These are phyloP conservation scores for Phytopythium chamaehyphon DNA, from an alignment of 352 stramenopile species.

Conservation along the genomic window DNA sequence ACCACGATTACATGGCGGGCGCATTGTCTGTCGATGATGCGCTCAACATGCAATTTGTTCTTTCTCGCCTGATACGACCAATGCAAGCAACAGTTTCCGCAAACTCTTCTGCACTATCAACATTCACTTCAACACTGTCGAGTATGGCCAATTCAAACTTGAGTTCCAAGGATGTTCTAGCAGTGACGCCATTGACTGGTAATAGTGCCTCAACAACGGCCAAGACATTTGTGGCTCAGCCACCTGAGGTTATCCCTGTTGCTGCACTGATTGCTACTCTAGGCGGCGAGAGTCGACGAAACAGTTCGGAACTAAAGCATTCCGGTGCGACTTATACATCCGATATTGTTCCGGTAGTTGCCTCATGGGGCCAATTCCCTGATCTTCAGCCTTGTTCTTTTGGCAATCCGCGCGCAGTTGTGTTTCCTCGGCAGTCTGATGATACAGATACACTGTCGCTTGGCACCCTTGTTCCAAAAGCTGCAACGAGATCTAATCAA, in stretches of 20 bases:
- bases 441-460: slow-evolving; percentile 28
- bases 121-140: slow-evolving; percentile 1
- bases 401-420: slow-evolving; percentile 17
- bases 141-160: slow-evolving; percentile 9
- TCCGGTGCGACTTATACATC: not conserved
- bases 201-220: not conserved
- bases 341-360: not conserved
- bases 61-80: slow-evolving; percentile 18
- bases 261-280: not conserved
- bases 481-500: not conserved
- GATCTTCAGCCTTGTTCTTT: slow-evolving; percentile 20
- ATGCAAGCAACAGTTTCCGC: not conserved
- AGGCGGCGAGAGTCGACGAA: not conserved
- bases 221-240: slow-evolving; percentile 42
- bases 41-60: slow-evolving; percentile 35
- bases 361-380: slow-evolving; percentile 24
- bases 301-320: not conserved
- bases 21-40: slow-evolving; percentile 24
- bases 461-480: slow-evolving; percentile 21
- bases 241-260: slow-evolving; percentile 10
- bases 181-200: not conserved
- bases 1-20: slow-evolving; percentile 28
- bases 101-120: not conserved
- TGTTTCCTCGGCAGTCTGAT: slow-evolving; percentile 21
- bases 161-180: not conserved